Percentiles rank a stretch among this genome's conserved stretches.
These are phyloP conservation scores for Sedum album DNA, from an alignment of 164 flowering plant genomes.

Conservation along the genomic window DNA sequence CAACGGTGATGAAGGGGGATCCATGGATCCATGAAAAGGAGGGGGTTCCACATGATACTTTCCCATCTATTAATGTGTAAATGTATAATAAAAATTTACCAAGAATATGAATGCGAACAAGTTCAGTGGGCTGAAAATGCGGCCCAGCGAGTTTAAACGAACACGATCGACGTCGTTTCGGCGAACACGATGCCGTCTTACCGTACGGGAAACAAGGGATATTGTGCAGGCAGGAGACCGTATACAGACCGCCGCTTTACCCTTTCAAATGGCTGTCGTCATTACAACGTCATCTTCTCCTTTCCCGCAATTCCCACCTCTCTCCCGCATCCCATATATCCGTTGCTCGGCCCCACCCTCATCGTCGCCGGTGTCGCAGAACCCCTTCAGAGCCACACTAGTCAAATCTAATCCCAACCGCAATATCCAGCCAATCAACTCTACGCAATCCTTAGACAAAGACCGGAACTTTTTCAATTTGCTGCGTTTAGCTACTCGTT, in stretches of 20 bases:
- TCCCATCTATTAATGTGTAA: too few species aligned
- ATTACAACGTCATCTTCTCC: not conserved
- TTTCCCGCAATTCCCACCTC: slow-evolving; percentile 9
- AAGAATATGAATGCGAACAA: too few species aligned
- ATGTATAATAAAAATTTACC: too few species aligned
- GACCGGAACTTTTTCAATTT: slow-evolving; percentile 14
- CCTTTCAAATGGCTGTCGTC: slow-evolving; percentile 16
- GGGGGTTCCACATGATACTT: too few species aligned
- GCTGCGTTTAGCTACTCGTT: slow-evolving; percentile 39
- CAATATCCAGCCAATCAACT: not conserved
- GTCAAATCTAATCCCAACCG: not conserved
- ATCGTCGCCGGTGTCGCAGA: slow-evolving; percentile 11
- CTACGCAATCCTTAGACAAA: slow-evolving; percentile 2
- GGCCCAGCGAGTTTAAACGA: too few species aligned
- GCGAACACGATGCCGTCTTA: too few species aligned
- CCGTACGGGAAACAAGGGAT: slow-evolving; percentile 16
- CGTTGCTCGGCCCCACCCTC: not conserved
- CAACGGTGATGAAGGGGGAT: too few species aligned
- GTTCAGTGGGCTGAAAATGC: too few species aligned
- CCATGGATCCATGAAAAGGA: too few species aligned
- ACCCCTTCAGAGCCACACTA: not conserved
- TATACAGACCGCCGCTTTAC: slow-evolving; percentile 11
- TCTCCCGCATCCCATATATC: slow-evolving; percentile 7
- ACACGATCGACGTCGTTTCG: not conserved
- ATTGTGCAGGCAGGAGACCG: not conserved